Conservation (phyloP, 805 yeast genomes). For the Saccharomycopsis capsularis region DNA sequence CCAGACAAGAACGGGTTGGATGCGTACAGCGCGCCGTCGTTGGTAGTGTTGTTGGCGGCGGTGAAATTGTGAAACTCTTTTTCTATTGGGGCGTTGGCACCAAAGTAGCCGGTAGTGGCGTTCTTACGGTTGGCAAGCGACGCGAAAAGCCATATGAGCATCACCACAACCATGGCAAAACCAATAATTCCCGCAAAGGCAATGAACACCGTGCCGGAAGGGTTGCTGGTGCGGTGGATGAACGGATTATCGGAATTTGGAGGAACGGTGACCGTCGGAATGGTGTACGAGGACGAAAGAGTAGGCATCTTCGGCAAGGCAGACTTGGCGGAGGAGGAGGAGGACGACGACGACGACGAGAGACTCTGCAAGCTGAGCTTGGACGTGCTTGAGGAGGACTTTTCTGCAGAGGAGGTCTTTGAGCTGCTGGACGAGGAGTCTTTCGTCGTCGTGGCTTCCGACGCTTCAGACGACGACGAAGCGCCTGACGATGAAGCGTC, state of each 20-base stretch:
- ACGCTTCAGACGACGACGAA: not conserved
- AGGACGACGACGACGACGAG: not conserved
- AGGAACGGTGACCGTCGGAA: conserved; percentile 42
- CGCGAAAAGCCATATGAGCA: conserved; percentile 10
- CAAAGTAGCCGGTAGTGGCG: conserved; percentile 16
- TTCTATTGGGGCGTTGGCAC: not conserved
- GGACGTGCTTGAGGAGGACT: not conserved
- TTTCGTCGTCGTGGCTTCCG: not conserved
- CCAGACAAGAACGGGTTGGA: conserved; percentile 5
- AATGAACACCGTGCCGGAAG: conserved; percentile 78
- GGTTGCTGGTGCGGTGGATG: conserved; percentile 42
- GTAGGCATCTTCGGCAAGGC: not conserved
- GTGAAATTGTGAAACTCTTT: conserved; percentile 8
- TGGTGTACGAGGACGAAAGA: not conserved
- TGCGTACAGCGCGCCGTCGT: not conserved
- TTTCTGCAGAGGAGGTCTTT: not conserved
- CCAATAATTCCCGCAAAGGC: conserved; percentile 69
- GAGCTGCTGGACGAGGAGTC: not conserved
- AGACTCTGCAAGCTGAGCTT: not conserved
- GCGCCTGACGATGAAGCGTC: not conserved
- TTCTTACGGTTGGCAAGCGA: conserved; percentile 10
- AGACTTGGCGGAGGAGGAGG: not conserved
- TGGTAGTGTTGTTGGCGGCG: not conserved
- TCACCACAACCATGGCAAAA: conserved; percentile 34
- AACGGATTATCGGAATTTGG: conserved; percentile 57